These are phyloP conservation scores for Schwanniomyces yamadae DNA, from an alignment of 805 yeast species.

Conservation along the genomic window DNA sequence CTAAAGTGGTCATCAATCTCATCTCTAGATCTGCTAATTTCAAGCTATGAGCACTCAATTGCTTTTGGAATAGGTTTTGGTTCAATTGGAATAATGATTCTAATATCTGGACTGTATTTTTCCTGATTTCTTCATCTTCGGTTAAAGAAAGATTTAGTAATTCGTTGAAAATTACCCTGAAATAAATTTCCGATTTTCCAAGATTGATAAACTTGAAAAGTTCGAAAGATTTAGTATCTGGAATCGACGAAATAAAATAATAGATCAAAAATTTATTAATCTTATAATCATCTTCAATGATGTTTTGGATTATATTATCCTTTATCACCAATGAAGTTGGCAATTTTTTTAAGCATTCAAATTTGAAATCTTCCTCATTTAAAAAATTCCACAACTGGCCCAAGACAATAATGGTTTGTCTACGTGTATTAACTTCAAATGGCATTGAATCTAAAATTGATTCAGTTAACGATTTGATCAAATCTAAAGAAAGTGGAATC, in stretches of 20 bases:
- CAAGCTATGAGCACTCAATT: slow-evolving; percentile 17
- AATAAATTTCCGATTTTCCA: slow-evolving; percentile 12
- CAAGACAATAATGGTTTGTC: slow-evolving; percentile 38
- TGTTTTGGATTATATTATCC: slow-evolving; percentile 6
- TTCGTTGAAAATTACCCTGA: slow-evolving; percentile 15
- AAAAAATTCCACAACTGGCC: slow-evolving; percentile 40
- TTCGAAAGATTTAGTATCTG: slow-evolving; percentile 17
- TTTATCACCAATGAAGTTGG: slow-evolving; percentile 5
- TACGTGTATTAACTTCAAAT: slow-evolving; percentile 18
- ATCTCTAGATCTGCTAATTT: slow-evolving; percentile 45
- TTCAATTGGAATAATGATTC: slow-evolving; percentile 22
- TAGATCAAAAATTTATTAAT: slow-evolving; percentile 29
- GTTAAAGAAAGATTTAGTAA: slow-evolving; percentile 11
- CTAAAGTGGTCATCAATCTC: slow-evolving; percentile 63
- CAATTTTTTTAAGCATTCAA: slow-evolving; percentile 20
- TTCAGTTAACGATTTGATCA: slow-evolving; percentile 32
- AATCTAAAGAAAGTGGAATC: slow-evolving; percentile 48
- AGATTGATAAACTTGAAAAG: slow-evolving; percentile 24
- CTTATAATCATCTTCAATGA: slow-evolving; percentile 26
- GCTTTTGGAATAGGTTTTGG: slow-evolving; percentile 17
- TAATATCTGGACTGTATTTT: slow-evolving; percentile 16
- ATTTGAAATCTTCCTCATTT: slow-evolving; percentile 7
- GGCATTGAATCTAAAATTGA: slow-evolving; percentile 29
- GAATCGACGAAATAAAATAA: slow-evolving; percentile 26
- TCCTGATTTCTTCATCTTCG: slow-evolving; percentile 16